Conservation (phyloP, 176 grass and related monocot species). For the Lolium perenne region DNA sequence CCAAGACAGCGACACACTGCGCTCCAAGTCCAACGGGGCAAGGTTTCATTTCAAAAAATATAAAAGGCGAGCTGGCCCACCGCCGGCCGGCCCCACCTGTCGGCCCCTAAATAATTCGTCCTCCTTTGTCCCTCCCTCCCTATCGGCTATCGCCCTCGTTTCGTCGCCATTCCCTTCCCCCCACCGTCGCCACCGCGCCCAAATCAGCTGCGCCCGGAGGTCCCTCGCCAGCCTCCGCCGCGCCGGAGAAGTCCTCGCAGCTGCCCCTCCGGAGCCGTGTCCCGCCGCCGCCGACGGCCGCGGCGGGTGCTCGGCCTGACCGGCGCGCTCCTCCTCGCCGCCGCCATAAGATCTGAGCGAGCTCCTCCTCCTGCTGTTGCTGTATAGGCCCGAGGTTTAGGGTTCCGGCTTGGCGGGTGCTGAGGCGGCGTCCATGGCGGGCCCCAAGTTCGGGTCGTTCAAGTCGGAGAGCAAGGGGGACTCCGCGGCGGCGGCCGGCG, state of each 20-base stretch:
- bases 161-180: slow-evolving; percentile 29
- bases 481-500: slow-evolving; percentile 38
- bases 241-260: neutral
- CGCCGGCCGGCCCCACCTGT: slow-evolving; percentile 17
- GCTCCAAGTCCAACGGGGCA: neutral
- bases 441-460: slow-evolving; percentile 70
- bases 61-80: neutral
- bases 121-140: slow-evolving; percentile 29
- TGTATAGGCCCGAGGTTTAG: neutral
- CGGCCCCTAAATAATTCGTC: slow-evolving; percentile 41
- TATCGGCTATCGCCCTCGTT: slow-evolving; percentile 44
- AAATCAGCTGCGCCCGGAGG: slow-evolving; percentile 35
- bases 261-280: neutral
- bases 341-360: slow-evolving; percentile 40
- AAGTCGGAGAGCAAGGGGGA: slow-evolving; percentile 69
- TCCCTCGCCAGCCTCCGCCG: slow-evolving; percentile 1
- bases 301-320: slow-evolving; percentile 33
- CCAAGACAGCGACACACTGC: neutral
- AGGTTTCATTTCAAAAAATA: no score
- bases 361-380: neutral
- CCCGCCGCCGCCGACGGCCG: neutral
- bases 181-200: neutral
- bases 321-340: slow-evolving; percentile 23
- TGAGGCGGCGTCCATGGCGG: slow-evolving; percentile 60
- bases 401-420: neutral